phyloP scores from a whole-genome alignment of 2,329 filamentous ascomycete species.

The Chaetomiaceae sp. region DNA sequence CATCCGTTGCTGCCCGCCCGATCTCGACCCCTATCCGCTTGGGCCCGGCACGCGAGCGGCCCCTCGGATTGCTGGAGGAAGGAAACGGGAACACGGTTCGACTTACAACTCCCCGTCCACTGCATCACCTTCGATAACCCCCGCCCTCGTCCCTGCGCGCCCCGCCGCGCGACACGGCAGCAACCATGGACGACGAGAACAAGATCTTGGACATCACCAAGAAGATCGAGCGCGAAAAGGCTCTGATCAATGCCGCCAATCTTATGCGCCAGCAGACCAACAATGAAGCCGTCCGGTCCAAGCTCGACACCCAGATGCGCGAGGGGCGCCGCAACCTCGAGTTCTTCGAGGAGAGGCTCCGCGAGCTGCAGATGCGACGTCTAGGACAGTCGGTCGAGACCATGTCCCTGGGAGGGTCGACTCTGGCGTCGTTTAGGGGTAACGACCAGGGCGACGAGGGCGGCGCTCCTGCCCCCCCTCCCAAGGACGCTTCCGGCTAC shows the following conservation, averaged over 20 bases:
- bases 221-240: conserved; percentile 98
- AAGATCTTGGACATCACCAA: conserved; percentile 75
- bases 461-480: conserved; percentile 61
- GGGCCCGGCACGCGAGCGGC: conserved; percentile 7
- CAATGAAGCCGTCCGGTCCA: conserved; percentile 85
- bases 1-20: neutral
- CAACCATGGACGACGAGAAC: conserved; percentile 60
- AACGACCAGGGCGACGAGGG: conserved; percentile 42
- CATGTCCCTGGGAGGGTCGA: conserved; percentile 52
- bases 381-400: conserved; percentile 63
- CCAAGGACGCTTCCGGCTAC: conserved; percentile 60
- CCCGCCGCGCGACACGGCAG: conserved; percentile 25
- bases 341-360: conserved; percentile 90
- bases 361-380: conserved; percentile 79
- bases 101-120: neutral
- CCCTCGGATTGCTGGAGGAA: neutral
- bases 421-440: conserved; percentile 33
- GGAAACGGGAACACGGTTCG: neutral
- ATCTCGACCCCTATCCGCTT: conserved; percentile 1
- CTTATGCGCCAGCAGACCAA: conserved; percentile 94
- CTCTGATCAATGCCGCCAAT: conserved; percentile 88
- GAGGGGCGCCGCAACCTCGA: conserved; percentile 90
- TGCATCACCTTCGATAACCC: conserved; percentile 6
- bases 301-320: conserved; percentile 89
- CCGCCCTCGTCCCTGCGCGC: conserved; percentile 18